Conservation (phyloP, 2,329 filamentous ascomycete genomes). For the Elsinoe arachidis region DNA sequence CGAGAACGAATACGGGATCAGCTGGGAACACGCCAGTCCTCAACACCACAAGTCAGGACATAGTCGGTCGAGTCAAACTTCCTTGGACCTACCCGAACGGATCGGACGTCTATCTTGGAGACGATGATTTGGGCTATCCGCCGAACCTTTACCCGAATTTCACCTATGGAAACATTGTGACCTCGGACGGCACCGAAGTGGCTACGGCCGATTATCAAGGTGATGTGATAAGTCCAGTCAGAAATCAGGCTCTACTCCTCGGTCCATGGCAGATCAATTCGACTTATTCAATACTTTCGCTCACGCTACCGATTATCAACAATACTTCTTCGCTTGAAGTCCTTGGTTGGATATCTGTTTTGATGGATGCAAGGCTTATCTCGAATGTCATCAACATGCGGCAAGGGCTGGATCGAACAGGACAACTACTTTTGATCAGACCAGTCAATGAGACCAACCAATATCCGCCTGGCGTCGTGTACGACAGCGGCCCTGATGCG, state of each 20-base stretch:
- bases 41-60: constrained; percentile 46
- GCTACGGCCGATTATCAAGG: constrained; percentile 36
- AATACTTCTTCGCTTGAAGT: constrained; percentile 54
- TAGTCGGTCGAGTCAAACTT: constrained; percentile 45
- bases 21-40: constrained; percentile 46
- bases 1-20: constrained; percentile 55
- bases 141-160: constrained; percentile 69
- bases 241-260: constrained; percentile 56
- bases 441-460: constrained; percentile 57
- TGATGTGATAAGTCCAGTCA: constrained; percentile 31
- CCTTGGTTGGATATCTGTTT: constrained; percentile 73
- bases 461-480: constrained; percentile 31
- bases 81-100: constrained; percentile 56
- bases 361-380: constrained; percentile 60
- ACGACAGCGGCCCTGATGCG: constrained; percentile 14
- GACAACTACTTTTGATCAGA: constrained; percentile 62
- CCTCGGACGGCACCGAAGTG: constrained; percentile 28
- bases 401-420: constrained; percentile 63
- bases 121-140: constrained; percentile 58
- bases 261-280: constrained; percentile 67
- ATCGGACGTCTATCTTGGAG: constrained; percentile 50
- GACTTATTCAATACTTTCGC: constrained; percentile 65
- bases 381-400: constrained; percentile 52
- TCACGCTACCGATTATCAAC: constrained; percentile 71
- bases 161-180: constrained; percentile 44